Base-by-base conservation (phyloP, 2,329 filamentous ascomycete genomes). In the Penicillium sp. region DNA sequence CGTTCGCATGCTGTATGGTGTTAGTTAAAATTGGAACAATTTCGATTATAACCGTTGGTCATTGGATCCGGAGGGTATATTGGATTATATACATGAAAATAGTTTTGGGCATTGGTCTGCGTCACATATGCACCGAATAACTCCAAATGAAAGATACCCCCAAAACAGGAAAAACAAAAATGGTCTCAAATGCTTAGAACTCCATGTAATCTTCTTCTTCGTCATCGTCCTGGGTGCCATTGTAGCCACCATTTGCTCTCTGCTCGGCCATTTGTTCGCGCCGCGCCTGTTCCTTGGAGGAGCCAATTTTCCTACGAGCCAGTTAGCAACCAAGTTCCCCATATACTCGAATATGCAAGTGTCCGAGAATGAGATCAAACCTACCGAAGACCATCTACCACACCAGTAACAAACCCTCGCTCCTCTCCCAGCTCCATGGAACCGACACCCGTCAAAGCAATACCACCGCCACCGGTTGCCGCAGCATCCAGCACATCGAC, bases 351-450 rank as follows among this genome's bases (percentile, higher is more conserved):
- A 45, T 15, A 29, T 3, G 12, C 1, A 33, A 41, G 29, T 53
- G 2, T 17, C 13, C 38, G 33, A 53, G 4, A 10, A 31, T 7
- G 31, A 10, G 19, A 25, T 33, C 29, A 6, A 23, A 63, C 68
- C 61, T 74, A 83, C 82, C 84, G 81, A 67, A 97, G 81, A 5
- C 90, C 91, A 73, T 97, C 93, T 62, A 97, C 88, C 2, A 97
- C 91, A 1, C 90, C 90, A 1, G 86, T 81, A 60, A 97, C 86
- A 70, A 97, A 96, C 0, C 86, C 88, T 67, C 93, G 83, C 55
- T 87, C 90, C 78, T 97, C 93, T 0, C 90, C 89, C 48, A 97
- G 81, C 78, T 99, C 94, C 89, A 97, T 92, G 2, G 90, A 90
- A 2, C 94, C 94, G 0, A 97, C 89, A 23, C 93, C 93, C 49